These are phyloP conservation scores for Diphasiastrum complanatum DNA, from an alignment of 83 land plant species.

Conservation along the genomic window DNA sequence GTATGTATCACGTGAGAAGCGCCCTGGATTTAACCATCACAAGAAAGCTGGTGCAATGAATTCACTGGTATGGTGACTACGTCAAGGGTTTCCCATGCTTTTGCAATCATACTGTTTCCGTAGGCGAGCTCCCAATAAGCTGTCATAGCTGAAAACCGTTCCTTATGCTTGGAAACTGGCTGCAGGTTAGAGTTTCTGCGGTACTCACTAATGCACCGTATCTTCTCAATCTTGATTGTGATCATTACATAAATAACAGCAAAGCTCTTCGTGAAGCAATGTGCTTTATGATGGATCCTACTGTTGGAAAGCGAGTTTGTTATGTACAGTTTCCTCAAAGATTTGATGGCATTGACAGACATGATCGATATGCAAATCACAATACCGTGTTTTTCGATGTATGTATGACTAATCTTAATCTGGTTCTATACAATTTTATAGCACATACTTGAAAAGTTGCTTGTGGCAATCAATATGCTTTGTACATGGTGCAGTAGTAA, in stretches of 20 bases:
- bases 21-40: constrained; percentile 81
- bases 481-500: no score
- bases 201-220: constrained; percentile 74
- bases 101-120: background rate
- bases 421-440: background rate
- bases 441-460: background rate
- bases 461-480: background rate
- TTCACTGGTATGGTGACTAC: constrained; percentile 47
- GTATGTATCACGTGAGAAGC: constrained; percentile 28
- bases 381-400: constrained; percentile 84
- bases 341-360: constrained; percentile 45
- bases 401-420: constrained; percentile 20
- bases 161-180: no score
- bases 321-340: constrained; percentile 15
- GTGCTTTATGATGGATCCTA: constrained; percentile 88
- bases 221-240: constrained; percentile 67
- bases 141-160: no score
- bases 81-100: background rate
- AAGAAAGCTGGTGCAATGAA: constrained; percentile 90
- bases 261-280: constrained; percentile 48
- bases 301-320: constrained; percentile 46
- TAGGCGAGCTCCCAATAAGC: constrained; percentile 8
- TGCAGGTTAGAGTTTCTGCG: constrained; percentile 77
- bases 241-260: constrained; percentile 30
- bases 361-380: constrained; percentile 78